Base-by-base conservation (phyloP, 2,329 filamentous ascomycete genomes). In the Aphanoascus verrucosus region DNA sequence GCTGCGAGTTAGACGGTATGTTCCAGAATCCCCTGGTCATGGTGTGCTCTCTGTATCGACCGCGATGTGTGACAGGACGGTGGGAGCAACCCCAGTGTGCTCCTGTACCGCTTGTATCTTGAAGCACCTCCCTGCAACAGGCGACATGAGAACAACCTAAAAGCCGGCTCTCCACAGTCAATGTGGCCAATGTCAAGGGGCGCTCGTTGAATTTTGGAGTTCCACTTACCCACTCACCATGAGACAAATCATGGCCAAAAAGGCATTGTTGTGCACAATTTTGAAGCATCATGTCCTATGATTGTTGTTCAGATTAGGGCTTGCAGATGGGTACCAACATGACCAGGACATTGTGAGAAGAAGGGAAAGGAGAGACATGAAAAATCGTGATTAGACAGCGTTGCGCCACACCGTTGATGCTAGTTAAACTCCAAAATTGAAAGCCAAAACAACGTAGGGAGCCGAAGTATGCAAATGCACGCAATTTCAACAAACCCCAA, bases 161-260 rank as follows among this genome's bases (percentile, higher is more conserved):
- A 44, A 41, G n/a, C 41, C 28, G 42, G 14, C 34, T 52, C 42
- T 14, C 42, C 50, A 52, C 50, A 38, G 42, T 46, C 41, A 38
- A 40, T 52, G 50, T 46, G 50, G 50, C 50, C 50, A 45, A 52
- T 38, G 41, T 11, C 20, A 38, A 19, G 17, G n/a, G 5, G 20
- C 50, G 31, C 35, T 46, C 14, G 31, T 38, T 15, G 15, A 40
- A 17, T 28, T 19, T 19, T 38, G 40, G 28, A 44, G 42, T 52
- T 35, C 49, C 41, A 46, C 41, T 52, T 42, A 52, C 42, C 50
- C 50, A 52, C 34, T 52, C 35, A 52, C 34, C 50, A 32, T 40
- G 42, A 45, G 41, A 52, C 50, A 52, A 52, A 52, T 52, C 50
- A 52, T 45, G 50, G 42, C 19, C 35, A 40, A 32, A 40, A 32